Base-by-base conservation (phyloP, 2,329 filamentous ascomycete species). In the Cladosporium sp. region DNA sequence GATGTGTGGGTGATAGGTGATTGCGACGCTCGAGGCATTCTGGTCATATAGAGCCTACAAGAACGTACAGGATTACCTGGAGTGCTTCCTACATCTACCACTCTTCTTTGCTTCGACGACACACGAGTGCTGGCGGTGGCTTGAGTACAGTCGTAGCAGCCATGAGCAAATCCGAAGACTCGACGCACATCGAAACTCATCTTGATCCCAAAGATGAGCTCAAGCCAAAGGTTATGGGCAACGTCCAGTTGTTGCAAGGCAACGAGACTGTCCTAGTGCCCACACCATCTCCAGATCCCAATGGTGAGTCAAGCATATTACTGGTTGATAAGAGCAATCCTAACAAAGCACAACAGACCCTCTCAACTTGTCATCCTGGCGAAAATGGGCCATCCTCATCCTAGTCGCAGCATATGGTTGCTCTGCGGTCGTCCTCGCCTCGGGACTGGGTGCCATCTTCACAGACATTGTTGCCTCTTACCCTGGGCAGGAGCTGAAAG, bases 401-500 rank as follows among this genome's bases (percentile, higher is more conserved):
- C 63, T 66, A 59, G 74, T 76, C 70, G 71, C 70, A 3, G 40
- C 74, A 12, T 70, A 71, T 59, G 68, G 72, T 1, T 73, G 73
- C 51, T 63, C 71, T 9, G 70, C 70, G 9, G 51, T 54, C 8
- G 75, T 74, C 55, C 68, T 76, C 56, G 69, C 71, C 10, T 69
- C 66, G 7, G 51, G 51, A 12, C 20, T 54, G 28, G 51, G 51
- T 4, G 39, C 51, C 2, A 57, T 60, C 9, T 53, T 60, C 45
- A 44, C 55, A 19, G 25, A 32, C 35, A 37, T 58, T 17, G 34
- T 55, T 9, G 42, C 55, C 12, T 40, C 48, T 6, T 60, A 58
- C 19, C 40, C 52, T 10, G 60, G 37, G 1, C 45, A 57, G 24
- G 60, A 57, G 12, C 28, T 34, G 69, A 24, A 60, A 66, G 58